Percentiles rank a stretch among this genome's conserved stretches.
Conservation (phyloP, 1,139 yeast genomes). For the Taiozyma sp. region DNA sequence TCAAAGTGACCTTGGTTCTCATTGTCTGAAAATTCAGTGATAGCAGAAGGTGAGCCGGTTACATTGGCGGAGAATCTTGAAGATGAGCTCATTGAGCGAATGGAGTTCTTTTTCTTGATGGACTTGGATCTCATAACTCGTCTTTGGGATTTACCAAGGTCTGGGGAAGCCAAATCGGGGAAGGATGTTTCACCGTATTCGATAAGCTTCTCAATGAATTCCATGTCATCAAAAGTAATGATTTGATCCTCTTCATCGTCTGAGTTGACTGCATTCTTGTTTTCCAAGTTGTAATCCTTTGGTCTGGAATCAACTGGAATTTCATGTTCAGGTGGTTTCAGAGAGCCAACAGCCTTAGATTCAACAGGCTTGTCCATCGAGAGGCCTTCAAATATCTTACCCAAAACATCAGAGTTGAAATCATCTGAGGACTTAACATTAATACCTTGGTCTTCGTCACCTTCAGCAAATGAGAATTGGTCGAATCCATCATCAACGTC, state of each 20-base stretch:
- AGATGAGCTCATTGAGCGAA: constrained; percentile 18
- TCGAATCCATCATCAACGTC: constrained; percentile 5
- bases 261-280: background rate
- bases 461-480: constrained; percentile 21
- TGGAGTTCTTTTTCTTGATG: constrained; percentile 22
- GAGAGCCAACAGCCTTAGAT: background rate
- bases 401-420: constrained; percentile 7
- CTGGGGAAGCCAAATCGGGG: constrained; percentile 21
- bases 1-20: constrained; percentile 1
- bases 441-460: constrained; percentile 20
- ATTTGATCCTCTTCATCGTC: constrained; percentile 8
- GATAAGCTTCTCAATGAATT: constrained; percentile 23
- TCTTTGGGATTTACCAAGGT: constrained; percentile 22
- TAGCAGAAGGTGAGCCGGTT: background rate
- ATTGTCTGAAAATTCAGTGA: background rate
- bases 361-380: background rate
- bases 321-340: background rate
- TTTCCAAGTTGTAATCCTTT: background rate
- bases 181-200: constrained; percentile 25
- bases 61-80: constrained; percentile 7
- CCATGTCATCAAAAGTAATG: constrained; percentile 20
- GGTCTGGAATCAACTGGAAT: background rate
- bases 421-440: constrained; percentile 3
- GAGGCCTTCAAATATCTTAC: constrained; percentile 6
- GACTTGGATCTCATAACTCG: constrained; percentile 24